Evolutionary conservation across 2,329 filamentous ascomycete species (phyloP), one percentile per base, ranked within the genome.

Genomic region (Juglanconis juglandina): DNA sequence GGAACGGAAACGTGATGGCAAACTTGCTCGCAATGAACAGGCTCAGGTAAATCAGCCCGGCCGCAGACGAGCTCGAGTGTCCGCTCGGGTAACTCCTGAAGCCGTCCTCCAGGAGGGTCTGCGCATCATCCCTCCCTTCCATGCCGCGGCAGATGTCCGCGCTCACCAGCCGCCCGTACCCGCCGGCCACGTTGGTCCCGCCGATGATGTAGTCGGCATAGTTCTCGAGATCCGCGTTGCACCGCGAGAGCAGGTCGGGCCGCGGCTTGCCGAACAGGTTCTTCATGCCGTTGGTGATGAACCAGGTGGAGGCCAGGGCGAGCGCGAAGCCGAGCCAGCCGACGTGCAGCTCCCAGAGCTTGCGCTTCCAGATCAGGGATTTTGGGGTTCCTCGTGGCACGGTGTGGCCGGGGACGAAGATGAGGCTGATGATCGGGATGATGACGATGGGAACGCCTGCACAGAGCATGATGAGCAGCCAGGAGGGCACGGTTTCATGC

Each of bases 1-100:
- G 82, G 71, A 88, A 90, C 1, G 90, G 90, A 37, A 92, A 81
- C 9, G 85, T 87, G 63, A 93, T 86, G 61, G 86, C 83, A 68
- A 94, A 90, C 72, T 93, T 94, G 74, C 87, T 90, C 66, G 90
- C 91, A 30, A 98, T 82, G 79, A 92, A 97, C 54, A 98, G 84
- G 1, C 89, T 89, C 14, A 96, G 83, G 72, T 97, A 96, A 56
- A 92, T 84, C 56, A 97, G 78, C 1, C 93, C 93, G 10, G 88
- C 87, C 67, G 91, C 91, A 4, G 90, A 83, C 63, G 89, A 87
- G 46, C 88, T 92, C 32, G 88, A 77, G 76, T 94, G 90, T 0
- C 90, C 90, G 58, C 87, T 90, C 0, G 90, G 90, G 67, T 92
- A 97, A 68, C 89, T 93, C 50, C 90, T 84, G 76, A 96, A 97